Evolutionary conservation across 2,329 filamentous ascomycete genomes (phyloP).

Genomic region (Penicillium decumbens): DNA sequence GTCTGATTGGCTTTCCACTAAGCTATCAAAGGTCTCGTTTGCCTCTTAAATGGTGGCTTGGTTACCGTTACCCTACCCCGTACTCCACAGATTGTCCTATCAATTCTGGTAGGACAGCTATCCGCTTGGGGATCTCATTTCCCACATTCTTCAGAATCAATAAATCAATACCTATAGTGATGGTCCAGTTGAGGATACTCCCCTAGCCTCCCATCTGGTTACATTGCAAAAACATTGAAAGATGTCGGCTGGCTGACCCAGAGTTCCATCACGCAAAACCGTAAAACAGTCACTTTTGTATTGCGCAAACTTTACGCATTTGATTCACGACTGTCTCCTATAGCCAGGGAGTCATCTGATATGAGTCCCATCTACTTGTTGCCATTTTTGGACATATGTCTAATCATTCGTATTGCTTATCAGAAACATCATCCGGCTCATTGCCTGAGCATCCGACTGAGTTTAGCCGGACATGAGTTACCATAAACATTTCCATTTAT

Average conservation of each 20-base stretch:
- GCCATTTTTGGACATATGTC: not conserved
- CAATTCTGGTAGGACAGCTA: not conserved
- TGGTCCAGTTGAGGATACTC: not conserved
- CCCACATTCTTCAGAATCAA: not conserved
- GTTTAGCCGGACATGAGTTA: not conserved
- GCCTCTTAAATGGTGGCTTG: too few relatives aligned
- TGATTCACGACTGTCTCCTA: not conserved
- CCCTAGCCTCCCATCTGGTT: not conserved
- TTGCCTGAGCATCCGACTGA: not conserved
- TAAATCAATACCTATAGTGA: not conserved
- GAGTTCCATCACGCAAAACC: too few relatives aligned
- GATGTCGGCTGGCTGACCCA: not conserved
- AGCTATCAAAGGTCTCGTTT: not conserved
- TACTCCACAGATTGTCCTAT: too few relatives aligned
- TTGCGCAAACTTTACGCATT: too few relatives aligned
- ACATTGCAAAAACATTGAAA: not conserved
- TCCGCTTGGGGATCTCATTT: too few relatives aligned
- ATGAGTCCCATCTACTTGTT: not conserved
- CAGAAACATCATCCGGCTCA: not conserved
- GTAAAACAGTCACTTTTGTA: too few relatives aligned
- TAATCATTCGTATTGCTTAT: not conserved
- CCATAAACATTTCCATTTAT: conserved; percentile 2
- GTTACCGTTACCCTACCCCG: too few relatives aligned
- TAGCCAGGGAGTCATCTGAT: not conserved
- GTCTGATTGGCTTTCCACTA: not conserved